These are phyloP conservation scores for Pseudogymnoascus sp. DNA, from an alignment of 2,329 filamentous ascomycete genomes.

Conservation along the genomic window DNA sequence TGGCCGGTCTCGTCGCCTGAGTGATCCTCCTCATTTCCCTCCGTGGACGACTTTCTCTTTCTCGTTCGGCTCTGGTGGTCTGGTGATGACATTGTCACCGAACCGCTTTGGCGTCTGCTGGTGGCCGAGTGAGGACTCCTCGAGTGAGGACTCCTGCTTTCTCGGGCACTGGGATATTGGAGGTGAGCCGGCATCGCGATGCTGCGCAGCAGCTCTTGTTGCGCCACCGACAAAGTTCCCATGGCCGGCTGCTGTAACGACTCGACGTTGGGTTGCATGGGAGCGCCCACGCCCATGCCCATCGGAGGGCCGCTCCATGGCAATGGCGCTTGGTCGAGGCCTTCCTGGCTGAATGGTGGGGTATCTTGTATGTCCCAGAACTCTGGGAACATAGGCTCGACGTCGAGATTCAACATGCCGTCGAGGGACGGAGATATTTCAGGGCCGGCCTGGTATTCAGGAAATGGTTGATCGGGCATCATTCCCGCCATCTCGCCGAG, in stretches of 20 bases:
- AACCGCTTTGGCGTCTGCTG: slow-evolving; percentile 40
- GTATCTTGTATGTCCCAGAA: slow-evolving; percentile 24
- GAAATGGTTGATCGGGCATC: slow-evolving; percentile 8
- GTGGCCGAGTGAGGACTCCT: slow-evolving; percentile 53
- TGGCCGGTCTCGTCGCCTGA: slow-evolving; percentile 53
- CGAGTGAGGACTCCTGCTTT: slow-evolving; percentile 52
- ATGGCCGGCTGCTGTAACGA: slow-evolving; percentile 22
- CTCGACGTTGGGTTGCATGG: slow-evolving; percentile 18
- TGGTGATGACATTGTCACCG: slow-evolving; percentile 49
- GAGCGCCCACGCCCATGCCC: slow-evolving; percentile 18
- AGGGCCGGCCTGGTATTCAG: slow-evolving; percentile 2
- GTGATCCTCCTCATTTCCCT: slow-evolving; percentile 50
- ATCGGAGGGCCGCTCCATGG: slow-evolving; percentile 27
- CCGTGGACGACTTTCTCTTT: slow-evolving; percentile 66
- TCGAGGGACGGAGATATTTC: neutral
- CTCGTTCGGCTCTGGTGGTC: slow-evolving; percentile 46
- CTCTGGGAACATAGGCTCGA: slow-evolving; percentile 22
- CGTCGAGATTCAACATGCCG: slow-evolving; percentile 11
- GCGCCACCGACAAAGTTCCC: slow-evolving; percentile 47
- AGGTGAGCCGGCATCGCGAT: slow-evolving; percentile 60
- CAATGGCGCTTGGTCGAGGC: slow-evolving; percentile 28
- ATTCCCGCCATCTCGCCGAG: neutral
- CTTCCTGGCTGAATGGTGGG: slow-evolving; percentile 25
- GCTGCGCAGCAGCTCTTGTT: slow-evolving; percentile 54
- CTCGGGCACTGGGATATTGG: slow-evolving; percentile 39